Evolutionary conservation across 2,329 filamentous ascomycete species (phyloP), one percentile per base, ranked within the genome.

Genomic region (Coniella lustricola): DNA sequence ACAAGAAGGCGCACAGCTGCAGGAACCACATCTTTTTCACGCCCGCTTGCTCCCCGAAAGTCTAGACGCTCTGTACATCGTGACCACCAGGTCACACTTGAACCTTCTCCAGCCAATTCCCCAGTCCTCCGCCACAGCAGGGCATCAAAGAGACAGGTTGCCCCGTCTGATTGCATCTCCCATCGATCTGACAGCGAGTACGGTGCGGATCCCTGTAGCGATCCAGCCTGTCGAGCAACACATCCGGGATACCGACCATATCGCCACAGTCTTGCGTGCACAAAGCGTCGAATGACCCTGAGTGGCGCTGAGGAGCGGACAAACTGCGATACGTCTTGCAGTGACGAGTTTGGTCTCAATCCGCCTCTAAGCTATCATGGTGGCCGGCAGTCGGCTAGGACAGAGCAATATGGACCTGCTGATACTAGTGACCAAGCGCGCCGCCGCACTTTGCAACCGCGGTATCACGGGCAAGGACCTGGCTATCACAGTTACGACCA

Each of bases 1-100:
- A 17, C 12, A 12, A 20, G 22, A 17, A 5, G 36, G 4, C 36
- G 42, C 16, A 25, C 20, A 14, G 32, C 7, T n/a, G 32, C 32
- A 8, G 5, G 18, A 8, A 39, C 34, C 3, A 43, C 37, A 17
- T 32, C 44, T 17, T 44, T 14, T 16, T 7, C 40, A 1, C 44
- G 39, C 12, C 44, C 44, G n/a, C 16, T 34, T 12, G 44, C 44
- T 14, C 42, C 46, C 2, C 18, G 22, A 7, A 44, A 32, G 16
- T 49, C 29, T 16, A 35, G 13, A 14, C 14, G 35, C 10, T 29
- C 55, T 40, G 42, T 43, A 53, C 55, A 51, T 32, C 49, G 54
- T 3, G 61, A 54, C 39, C 56, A 56, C 3, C 61, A 59, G 22
- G 34, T 60, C 34, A 35, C 58, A 16, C 55, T 57, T 16, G 60